phyloP scores from a whole-genome alignment of 768 basidiomycete genomes.

The Podaxis sp. region DNA sequence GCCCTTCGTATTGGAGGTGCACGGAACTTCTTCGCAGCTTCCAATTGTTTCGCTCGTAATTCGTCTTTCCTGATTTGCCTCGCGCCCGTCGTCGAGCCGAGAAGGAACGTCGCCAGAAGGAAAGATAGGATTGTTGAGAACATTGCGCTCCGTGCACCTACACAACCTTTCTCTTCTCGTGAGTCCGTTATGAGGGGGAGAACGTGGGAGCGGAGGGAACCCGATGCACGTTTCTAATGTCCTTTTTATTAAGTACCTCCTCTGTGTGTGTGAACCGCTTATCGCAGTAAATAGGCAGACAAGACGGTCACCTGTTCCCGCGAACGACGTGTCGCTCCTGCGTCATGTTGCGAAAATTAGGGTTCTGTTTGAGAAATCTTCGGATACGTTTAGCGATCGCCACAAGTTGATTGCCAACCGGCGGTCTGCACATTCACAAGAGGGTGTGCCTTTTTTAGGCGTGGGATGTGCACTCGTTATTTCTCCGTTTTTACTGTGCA shows the following conservation, averaged over 20 bases:
- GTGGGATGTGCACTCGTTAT: not conserved
- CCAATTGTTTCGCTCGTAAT: slow-evolving; percentile 42
- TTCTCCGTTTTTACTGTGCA: not conserved
- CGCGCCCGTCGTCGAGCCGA: slow-evolving; percentile 22
- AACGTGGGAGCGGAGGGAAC: not conserved
- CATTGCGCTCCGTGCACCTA: not conserved
- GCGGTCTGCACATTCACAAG: not conserved
- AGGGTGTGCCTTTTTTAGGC: not conserved
- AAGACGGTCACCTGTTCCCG: not conserved
- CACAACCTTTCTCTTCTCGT: not conserved
- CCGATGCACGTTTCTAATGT: not conserved
- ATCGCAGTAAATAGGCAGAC: not conserved
- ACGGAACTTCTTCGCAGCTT: slow-evolving; percentile 45
- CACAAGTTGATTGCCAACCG: not conserved
- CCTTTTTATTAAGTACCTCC: not conserved
- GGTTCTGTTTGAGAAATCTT: not conserved
- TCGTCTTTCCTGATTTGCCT: slow-evolving; percentile 41
- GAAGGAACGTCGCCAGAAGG: slow-evolving; percentile 18
- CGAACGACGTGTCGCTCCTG: not conserved
- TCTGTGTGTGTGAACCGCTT: slow-evolving; percentile 6
- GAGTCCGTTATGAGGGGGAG: not conserved
- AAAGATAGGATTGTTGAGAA: slow-evolving; percentile 4
- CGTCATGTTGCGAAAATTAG: not conserved
- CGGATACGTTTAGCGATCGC: not conserved
- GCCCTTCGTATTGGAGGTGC: slow-evolving; percentile 19